phyloP scores from a whole-genome alignment of 2,329 filamentous ascomycete species.

The Arthrobotrys pseudoclavata region DNA sequence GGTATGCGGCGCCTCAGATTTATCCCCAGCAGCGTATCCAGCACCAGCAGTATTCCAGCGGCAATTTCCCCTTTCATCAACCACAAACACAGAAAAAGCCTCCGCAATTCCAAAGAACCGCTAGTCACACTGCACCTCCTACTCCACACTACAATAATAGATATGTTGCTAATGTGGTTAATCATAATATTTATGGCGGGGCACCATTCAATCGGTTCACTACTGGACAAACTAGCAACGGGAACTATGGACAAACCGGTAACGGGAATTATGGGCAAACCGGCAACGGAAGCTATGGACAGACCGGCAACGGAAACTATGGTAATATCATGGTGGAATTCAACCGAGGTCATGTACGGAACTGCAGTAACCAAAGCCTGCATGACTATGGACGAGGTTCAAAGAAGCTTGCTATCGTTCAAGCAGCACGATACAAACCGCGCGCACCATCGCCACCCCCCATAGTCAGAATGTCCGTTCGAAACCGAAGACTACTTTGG shows the following conservation, averaged over 20 bases:
- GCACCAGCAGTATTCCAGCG: conserved; percentile 28
- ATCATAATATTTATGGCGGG: conserved; percentile 1
- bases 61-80: conserved; percentile 23
- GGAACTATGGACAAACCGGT: conserved; percentile 11
- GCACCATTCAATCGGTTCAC: conserved; percentile 14
- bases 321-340: background rate
- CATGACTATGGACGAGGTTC: conserved; percentile 8
- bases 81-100: conserved; percentile 25
- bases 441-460: conserved; percentile 44
- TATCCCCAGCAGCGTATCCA: conserved; percentile 13
- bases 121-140: conserved; percentile 38
- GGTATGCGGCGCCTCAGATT: background rate
- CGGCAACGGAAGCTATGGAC: background rate
- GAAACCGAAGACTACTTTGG: conserved; percentile 43
- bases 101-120: background rate
- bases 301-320: conserved; percentile 1
- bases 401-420: conserved; percentile 21
- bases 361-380: conserved; percentile 24
- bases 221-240: background rate
- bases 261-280: conserved; percentile 1
- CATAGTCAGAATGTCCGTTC: conserved; percentile 44
- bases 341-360: conserved; percentile 28
- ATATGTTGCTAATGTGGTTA: conserved; percentile 21
- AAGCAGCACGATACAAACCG: conserved; percentile 40
- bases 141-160: conserved; percentile 32